phyloP scores from a whole-genome alignment of 2,329 filamentous ascomycete species.

The Arthrobotrys entomopaga region DNA sequence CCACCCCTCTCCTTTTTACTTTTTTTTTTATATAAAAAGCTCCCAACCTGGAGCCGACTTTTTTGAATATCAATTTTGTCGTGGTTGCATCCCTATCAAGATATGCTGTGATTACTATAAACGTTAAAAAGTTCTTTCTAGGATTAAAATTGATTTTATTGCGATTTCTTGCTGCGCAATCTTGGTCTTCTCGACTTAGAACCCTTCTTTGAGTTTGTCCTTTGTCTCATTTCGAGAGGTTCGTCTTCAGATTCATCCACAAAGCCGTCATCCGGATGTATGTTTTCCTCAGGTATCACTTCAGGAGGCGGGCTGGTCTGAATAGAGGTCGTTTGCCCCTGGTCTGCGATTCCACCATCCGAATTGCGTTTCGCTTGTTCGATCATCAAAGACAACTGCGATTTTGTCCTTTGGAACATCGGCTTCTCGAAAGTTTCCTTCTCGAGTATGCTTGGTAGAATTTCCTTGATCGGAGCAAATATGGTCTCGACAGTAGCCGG shows the following conservation, averaged over 20 bases:
- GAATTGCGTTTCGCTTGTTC: conserved; percentile 50
- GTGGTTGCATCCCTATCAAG: too few relatives aligned
- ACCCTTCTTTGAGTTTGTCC: conserved; percentile 20
- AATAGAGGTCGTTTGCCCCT: conserved; percentile 3
- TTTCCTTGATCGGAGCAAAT: conserved; percentile 31
- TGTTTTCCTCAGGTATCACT: conserved; percentile 34
- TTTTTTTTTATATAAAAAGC: conserved; percentile 10
- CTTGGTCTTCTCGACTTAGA: conserved; percentile 31
- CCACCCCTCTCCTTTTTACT: background rate
- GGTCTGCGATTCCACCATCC: conserved; percentile 11
- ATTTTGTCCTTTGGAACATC: conserved; percentile 56
- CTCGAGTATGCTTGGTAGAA: conserved; percentile 29
- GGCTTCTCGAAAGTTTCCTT: conserved; percentile 56
- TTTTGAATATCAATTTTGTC: background rate
- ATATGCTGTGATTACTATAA: too few relatives aligned
- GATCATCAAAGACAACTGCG: conserved; percentile 57
- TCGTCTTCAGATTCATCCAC: conserved; percentile 43
- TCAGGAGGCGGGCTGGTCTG: conserved; percentile 31
- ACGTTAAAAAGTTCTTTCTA: too few relatives aligned
- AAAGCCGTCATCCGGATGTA: conserved; percentile 44
- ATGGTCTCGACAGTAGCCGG: conserved; percentile 33
- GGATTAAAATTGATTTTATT: conserved; percentile 1
- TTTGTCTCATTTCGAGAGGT: conserved; percentile 38
- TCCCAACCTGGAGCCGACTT: conserved; percentile 2
- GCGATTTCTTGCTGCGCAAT: conserved; percentile 30